A percentile compares a stretch with the other conserved stretches of the same genome.
Evolutionary conservation across 2,329 filamentous ascomycete species (phyloP).

Genomic region (Pseudogymnoascus sp.): DNA sequence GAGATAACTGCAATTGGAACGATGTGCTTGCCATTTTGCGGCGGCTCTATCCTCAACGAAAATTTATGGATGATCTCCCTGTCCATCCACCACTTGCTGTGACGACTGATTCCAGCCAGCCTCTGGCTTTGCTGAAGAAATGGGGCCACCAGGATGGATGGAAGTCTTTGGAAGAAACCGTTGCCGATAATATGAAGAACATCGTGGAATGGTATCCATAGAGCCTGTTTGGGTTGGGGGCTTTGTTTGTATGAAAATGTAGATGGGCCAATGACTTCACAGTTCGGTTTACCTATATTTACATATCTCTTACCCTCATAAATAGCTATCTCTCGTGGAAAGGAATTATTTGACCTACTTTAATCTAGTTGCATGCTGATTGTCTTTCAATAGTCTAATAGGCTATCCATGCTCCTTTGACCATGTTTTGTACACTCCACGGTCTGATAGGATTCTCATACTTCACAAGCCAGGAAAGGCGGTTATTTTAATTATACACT

Average conservation of each 20-base stretch:
- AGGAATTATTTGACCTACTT: not conserved
- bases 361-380: not conserved
- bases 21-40: constrained; percentile 23
- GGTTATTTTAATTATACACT: not conserved
- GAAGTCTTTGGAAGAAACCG: constrained; percentile 17
- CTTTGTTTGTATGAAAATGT: not conserved
- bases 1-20: constrained; percentile 23
- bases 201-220: constrained; percentile 3
- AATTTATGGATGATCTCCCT: constrained; percentile 22
- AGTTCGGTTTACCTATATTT: not conserved
- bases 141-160: constrained; percentile 18
- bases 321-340: not conserved
- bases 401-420: not conserved
- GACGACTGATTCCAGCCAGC: constrained; percentile 18
- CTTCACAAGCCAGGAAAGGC: not conserved
- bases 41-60: constrained; percentile 20
- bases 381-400: not conserved
- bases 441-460: not conserved
- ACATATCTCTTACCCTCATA: not conserved
- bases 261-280: not conserved
- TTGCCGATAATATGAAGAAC: constrained; percentile 7
- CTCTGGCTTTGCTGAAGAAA: constrained; percentile 19
- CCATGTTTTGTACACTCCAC: not conserved
- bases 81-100: constrained; percentile 17
- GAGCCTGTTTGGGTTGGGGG: not conserved